These are phyloP conservation scores for Chalaropsis thielavioides DNA, from an alignment of 2,329 filamentous ascomycete species.

Conservation along the genomic window DNA sequence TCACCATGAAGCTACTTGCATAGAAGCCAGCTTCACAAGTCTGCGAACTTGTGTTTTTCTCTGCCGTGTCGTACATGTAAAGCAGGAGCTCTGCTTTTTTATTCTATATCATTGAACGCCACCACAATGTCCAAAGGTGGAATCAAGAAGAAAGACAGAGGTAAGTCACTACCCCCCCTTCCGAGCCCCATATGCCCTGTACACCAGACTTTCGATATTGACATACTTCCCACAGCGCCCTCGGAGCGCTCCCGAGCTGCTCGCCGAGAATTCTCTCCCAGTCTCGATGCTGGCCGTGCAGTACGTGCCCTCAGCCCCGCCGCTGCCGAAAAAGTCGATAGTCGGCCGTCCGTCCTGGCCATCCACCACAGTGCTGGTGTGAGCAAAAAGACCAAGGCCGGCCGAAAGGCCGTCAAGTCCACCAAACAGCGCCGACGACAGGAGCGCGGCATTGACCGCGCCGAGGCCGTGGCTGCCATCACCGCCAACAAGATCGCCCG, in stretches of 20 bases:
- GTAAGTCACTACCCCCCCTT: background rate
- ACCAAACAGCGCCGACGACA: conserved; percentile 40
- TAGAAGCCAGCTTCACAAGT: background rate
- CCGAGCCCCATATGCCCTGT: background rate
- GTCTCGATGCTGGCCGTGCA: conserved; percentile 12
- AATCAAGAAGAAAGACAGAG: conserved; percentile 18
- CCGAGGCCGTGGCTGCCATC: conserved; percentile 44
- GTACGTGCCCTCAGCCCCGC: conserved; percentile 14
- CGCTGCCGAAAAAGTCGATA: conserved; percentile 15
- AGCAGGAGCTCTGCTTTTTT: background rate
- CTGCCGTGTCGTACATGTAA: background rate
- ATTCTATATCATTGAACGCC: background rate
- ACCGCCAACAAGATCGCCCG: conserved; percentile 41
- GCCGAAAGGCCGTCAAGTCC: conserved; percentile 40
- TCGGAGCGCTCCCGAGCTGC: conserved; percentile 15
- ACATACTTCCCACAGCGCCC: conserved; percentile 10
- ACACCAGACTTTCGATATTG: background rate
- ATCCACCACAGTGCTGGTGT: conserved; percentile 54
- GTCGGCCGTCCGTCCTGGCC: conserved; percentile 52
- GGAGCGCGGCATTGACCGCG: conserved; percentile 43
- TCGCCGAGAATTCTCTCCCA: conserved; percentile 16
- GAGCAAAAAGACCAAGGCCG: conserved; percentile 47
- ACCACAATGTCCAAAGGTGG: conserved; percentile 17
- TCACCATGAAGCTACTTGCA: background rate
- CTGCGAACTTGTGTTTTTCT: background rate